These are phyloP conservation scores for Penicillium turbatum DNA, from an alignment of 495 filamentous ascomycete species.

Conservation along the genomic window DNA sequence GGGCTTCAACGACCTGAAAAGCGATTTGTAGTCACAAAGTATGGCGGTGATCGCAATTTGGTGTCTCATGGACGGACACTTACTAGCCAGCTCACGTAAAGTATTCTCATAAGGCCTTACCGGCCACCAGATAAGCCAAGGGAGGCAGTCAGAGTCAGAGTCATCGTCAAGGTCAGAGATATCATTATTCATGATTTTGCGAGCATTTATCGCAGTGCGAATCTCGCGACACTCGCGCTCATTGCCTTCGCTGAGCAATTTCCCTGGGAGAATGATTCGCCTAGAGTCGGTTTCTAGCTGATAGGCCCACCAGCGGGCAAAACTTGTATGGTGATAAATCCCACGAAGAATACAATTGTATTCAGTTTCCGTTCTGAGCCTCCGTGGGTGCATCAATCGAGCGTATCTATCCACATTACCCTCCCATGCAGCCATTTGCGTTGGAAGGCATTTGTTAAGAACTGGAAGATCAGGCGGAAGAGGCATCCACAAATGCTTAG, in stretches of 20 bases:
- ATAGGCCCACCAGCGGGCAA: slow-evolving; percentile 26
- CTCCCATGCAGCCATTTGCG: slow-evolving; percentile 23
- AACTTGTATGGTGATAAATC: slow-evolving; percentile 27
- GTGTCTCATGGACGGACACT: slow-evolving; percentile 16
- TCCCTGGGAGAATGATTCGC: slow-evolving; percentile 10
- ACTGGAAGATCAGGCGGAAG: slow-evolving; percentile 26
- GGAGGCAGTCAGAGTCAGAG: slow-evolving; percentile 14
- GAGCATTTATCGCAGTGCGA: slow-evolving; percentile 20
- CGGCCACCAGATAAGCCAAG: slow-evolving; percentile 19
- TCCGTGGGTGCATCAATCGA: slow-evolving; percentile 19
- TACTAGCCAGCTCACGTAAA: slow-evolving; percentile 12
- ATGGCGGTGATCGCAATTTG: slow-evolving; percentile 18
- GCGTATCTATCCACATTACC: slow-evolving; percentile 28
- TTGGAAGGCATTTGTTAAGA: slow-evolving; percentile 23
- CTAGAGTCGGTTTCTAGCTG: slow-evolving; percentile 15
- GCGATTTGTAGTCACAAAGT: slow-evolving; percentile 12
- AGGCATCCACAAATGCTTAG: slow-evolving; percentile 17
- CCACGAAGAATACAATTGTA: slow-evolving; percentile 21
- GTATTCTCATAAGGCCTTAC: slow-evolving; percentile 11
- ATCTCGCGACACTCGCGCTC: slow-evolving; percentile 11
- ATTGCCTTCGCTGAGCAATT: slow-evolving; percentile 8
- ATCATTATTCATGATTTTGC: slow-evolving; percentile 23
- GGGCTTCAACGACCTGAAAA: slow-evolving; percentile 14
- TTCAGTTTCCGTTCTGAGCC: slow-evolving; percentile 12
- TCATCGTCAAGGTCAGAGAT: slow-evolving; percentile 12